phyloP scores from a whole-genome alignment of 75 land plant species.

The Pinus albicaulis region DNA sequence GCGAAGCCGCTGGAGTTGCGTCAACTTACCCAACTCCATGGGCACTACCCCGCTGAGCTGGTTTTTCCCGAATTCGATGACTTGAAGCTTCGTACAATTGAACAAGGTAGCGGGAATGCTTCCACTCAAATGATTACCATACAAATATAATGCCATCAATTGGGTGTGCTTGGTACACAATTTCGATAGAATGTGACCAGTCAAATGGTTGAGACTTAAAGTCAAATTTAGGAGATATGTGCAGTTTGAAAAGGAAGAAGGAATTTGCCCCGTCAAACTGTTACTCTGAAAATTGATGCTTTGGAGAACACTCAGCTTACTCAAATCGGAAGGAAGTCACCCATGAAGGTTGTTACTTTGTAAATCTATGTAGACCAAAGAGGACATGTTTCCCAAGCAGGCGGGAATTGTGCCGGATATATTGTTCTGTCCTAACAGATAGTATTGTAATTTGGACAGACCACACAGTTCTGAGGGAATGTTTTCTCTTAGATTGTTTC shows the following conservation, averaged over 20 bases:
- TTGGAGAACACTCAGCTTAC: too few relatives aligned
- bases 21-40: neutral
- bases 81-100: neutral
- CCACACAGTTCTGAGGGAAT: neutral
- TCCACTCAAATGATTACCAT: slow-evolving; percentile 9
- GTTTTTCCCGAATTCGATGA: neutral
- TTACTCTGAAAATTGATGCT: too few relatives aligned
- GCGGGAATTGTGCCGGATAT: neutral
- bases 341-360: too few relatives aligned
- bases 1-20: neutral
- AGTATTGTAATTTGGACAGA: neutral
- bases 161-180: neutral
- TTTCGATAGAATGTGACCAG: neutral
- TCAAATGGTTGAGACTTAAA: too few relatives aligned
- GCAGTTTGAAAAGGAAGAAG: neutral
- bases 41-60: neutral
- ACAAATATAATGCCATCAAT: neutral
- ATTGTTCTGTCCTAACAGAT: neutral
- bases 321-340: too few relatives aligned
- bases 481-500: neutral
- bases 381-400: too few relatives aligned
- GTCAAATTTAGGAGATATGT: slow-evolving; percentile 13
- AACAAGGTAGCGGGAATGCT: neutral
- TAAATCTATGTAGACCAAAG: too few relatives aligned
- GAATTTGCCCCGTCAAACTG: too few relatives aligned